Evolutionary conservation across 2,329 filamentous ascomycete genomes (phyloP).

Genomic region (Aspergillus pseudoterreus): DNA sequence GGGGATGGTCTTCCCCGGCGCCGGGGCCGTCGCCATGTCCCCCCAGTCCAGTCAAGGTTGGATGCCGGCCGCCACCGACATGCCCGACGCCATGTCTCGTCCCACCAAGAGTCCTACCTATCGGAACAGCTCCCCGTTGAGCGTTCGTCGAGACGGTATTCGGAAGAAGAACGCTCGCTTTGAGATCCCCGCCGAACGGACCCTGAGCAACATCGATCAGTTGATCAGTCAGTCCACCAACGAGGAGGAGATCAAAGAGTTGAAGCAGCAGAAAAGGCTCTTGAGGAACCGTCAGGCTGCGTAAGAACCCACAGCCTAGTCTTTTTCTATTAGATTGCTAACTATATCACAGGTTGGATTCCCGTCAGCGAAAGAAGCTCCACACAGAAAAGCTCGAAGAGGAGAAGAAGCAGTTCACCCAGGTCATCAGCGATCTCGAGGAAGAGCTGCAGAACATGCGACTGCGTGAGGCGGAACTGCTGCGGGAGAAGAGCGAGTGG

Average conservation of each 20-base stretch:
- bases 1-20: slow-evolving; percentile 48
- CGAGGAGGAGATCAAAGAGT: slow-evolving; percentile 91
- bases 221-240: slow-evolving; percentile 77
- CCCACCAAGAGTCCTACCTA: slow-evolving; percentile 62
- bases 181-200: slow-evolving; percentile 91
- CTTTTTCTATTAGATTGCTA: slow-evolving; percentile 15
- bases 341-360: slow-evolving; percentile 68
- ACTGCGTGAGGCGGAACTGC: slow-evolving; percentile 51
- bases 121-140: slow-evolving; percentile 70
- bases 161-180: slow-evolving; percentile 99
- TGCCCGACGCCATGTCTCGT: slow-evolving; percentile 49
- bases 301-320: slow-evolving; percentile 55
- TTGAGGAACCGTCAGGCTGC: slow-evolving; percentile 94
- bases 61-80: slow-evolving; percentile 46
- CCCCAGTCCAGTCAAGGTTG: slow-evolving; percentile 60
- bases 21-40: slow-evolving; percentile 54
- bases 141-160: slow-evolving; percentile 76
- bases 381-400: slow-evolving; percentile 95
- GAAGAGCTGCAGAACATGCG: slow-evolving; percentile 69
- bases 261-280: slow-evolving; percentile 96
- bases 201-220: slow-evolving; percentile 89
- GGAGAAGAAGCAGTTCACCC: slow-evolving; percentile 89
- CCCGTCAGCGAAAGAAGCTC: slow-evolving; percentile 94
- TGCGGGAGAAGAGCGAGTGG: slow-evolving; percentile 59
- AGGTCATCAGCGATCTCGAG: slow-evolving; percentile 72